phyloP scores from a whole-genome alignment of 345 rosid genomes.

The Salix suchowensis region DNA sequence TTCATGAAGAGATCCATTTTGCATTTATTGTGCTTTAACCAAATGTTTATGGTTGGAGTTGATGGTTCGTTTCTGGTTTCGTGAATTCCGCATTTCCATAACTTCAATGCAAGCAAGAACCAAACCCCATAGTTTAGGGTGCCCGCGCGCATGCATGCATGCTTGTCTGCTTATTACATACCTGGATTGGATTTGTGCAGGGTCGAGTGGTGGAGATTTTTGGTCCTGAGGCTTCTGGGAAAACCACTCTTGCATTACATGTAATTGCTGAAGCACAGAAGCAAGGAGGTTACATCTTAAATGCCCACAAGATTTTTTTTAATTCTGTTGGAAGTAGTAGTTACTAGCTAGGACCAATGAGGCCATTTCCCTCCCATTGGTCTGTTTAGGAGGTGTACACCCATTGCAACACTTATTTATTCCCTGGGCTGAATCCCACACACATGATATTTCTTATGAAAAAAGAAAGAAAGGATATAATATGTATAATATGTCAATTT shows the following conservation, averaged over 20 bases:
- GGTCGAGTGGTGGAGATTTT: conserved; percentile 96
- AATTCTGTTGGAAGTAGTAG: not conserved
- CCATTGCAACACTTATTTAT: not conserved
- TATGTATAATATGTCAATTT: not conserved
- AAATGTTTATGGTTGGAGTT: not conserved
- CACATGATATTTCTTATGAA: not conserved
- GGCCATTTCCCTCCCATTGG: not conserved
- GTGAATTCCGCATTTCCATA: not conserved
- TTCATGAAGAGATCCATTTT: not conserved
- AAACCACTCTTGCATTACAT: conserved; percentile 93
- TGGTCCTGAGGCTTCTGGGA: conserved; percentile 99
- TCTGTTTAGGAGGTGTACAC: not conserved
- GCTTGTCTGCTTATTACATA: conserved; percentile 18
- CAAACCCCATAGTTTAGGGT: not conserved
- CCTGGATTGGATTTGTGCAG: conserved; percentile 31
- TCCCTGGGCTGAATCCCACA: not conserved
- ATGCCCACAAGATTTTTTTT: not conserved
- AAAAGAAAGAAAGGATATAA: not conserved
- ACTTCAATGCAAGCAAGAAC: not conserved
- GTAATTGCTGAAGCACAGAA: conserved; percentile 97
- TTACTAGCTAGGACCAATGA: not conserved
- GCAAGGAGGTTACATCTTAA: conserved; percentile 67
- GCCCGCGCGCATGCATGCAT: too few relatives aligned
- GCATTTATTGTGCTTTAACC: not conserved
- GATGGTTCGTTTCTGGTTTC: not conserved